Evolutionary conservation across 1,139 yeast genomes (phyloP).

Genomic region (Protomyces macrosporus): DNA sequence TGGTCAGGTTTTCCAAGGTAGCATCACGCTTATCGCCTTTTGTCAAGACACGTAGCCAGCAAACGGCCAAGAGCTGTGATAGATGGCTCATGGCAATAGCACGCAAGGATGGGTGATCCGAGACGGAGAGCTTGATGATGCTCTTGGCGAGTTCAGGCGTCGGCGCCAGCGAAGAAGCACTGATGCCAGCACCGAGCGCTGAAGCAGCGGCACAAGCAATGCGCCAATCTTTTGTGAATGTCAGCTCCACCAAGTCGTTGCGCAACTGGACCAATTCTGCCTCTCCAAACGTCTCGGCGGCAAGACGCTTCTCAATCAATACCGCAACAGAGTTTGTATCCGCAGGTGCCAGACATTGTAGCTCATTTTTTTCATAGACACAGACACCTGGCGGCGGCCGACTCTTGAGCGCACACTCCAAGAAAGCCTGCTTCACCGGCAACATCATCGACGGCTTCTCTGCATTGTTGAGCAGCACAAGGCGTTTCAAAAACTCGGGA

Average conservation of each 20-base stretch:
- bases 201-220: conserved; percentile 52
- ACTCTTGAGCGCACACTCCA: conserved; percentile 23
- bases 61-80: conserved; percentile 51
- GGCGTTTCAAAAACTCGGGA: conserved; percentile 45
- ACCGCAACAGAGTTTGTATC: not conserved
- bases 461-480: conserved; percentile 54
- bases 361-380: not conserved
- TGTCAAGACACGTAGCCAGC: conserved; percentile 51
- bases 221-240: conserved; percentile 57
- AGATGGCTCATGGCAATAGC: conserved; percentile 61
- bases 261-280: conserved; percentile 7
- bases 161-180: conserved; percentile 43
- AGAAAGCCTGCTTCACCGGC: conserved; percentile 22
- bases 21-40: conserved; percentile 48
- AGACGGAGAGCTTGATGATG: conserved; percentile 53
- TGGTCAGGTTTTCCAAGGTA: conserved; percentile 34
- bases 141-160: conserved; percentile 44
- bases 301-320: not conserved
- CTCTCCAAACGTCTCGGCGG: conserved; percentile 10
- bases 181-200: conserved; percentile 48
- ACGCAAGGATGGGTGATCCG: conserved; percentile 68
- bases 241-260: conserved; percentile 8
- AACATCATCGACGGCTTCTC: conserved; percentile 46
- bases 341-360: not conserved
- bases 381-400: conserved; percentile 20